Percentiles rank a stretch among this genome's conserved stretches.
phyloP scores from a whole-genome alignment of 2,329 filamentous ascomycete genomes.

The Aspergillus quadricinctus region DNA sequence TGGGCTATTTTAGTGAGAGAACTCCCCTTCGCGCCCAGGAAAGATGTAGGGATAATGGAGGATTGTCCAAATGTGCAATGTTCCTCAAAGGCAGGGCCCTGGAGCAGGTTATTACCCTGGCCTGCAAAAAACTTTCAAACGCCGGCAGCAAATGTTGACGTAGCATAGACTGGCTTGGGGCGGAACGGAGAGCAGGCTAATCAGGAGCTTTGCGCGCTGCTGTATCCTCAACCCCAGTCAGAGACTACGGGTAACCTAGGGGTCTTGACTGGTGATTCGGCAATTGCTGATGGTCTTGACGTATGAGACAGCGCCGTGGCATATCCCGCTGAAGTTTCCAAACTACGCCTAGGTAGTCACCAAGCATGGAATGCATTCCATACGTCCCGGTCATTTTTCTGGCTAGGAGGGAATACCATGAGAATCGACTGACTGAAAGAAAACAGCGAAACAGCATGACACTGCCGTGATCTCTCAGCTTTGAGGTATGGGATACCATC shows the following conservation, averaged over 20 bases:
- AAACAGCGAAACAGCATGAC: slow-evolving; percentile 1
- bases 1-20: neutral
- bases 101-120: neutral
- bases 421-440: neutral
- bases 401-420: slow-evolving; percentile 1
- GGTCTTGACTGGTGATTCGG: slow-evolving; percentile 9
- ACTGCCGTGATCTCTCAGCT: slow-evolving; percentile 10
- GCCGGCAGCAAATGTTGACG: slow-evolving; percentile 31
- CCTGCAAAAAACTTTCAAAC: neutral
- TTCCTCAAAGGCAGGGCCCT: neutral
- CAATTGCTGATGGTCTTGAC: slow-evolving; percentile 17
- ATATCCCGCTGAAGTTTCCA: slow-evolving; percentile 8
- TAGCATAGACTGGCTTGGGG: slow-evolving; percentile 20
- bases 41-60: neutral
- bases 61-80: neutral
- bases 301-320: slow-evolving; percentile 14
- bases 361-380: slow-evolving; percentile 5
- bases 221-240: neutral
- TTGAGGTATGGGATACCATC: slow-evolving; percentile 8
- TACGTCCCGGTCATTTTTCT: neutral
- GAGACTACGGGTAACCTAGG: neutral
- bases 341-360: slow-evolving; percentile 3
- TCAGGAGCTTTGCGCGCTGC: neutral
- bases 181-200: neutral
- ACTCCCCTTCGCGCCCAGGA: neutral